Evolutionary conservation across 768 basidiomycete genomes (phyloP).

Genomic region (Boletus sensibilis): DNA sequence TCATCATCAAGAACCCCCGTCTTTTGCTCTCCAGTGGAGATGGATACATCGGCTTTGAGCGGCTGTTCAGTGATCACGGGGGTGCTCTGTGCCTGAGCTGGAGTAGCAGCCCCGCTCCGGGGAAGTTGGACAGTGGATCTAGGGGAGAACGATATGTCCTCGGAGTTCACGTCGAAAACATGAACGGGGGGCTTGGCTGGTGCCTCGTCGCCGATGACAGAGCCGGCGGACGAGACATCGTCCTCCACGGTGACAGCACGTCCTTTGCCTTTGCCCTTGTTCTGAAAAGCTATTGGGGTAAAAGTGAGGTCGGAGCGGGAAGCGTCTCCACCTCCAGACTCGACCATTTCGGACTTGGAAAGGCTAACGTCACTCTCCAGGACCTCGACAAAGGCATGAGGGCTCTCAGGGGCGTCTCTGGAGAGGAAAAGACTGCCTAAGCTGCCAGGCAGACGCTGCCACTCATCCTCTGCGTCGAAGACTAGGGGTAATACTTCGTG

Average conservation of each 20-base stretch:
- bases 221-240: slow-evolving; percentile 41
- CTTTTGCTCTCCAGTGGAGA: slow-evolving; percentile 11
- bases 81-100: slow-evolving; percentile 40
- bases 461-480: slow-evolving; percentile 56
- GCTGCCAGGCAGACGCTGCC: slow-evolving; percentile 54
- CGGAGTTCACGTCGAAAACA: slow-evolving; percentile 44
- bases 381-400: slow-evolving; percentile 66
- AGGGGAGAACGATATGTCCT: slow-evolving; percentile 26
- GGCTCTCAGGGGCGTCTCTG: slow-evolving; percentile 37
- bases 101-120: slow-evolving; percentile 25
- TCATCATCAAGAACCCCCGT: slow-evolving; percentile 34
- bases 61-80: slow-evolving; percentile 35
- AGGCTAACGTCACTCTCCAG: slow-evolving; percentile 43
- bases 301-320: slow-evolving; percentile 27
- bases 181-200: slow-evolving; percentile 62
- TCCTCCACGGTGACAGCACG: slow-evolving; percentile 31
- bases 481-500: slow-evolving; percentile 44
- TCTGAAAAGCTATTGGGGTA: slow-evolving; percentile 16
- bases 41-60: slow-evolving; percentile 14
- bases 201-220: slow-evolving; percentile 40
- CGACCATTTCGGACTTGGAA: slow-evolving; percentile 32
- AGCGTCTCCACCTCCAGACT: slow-evolving; percentile 35
- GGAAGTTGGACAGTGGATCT: slow-evolving; percentile 17
- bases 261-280: slow-evolving; percentile 51
- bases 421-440: slow-evolving; percentile 43